These are phyloP conservation scores for Crotalaria pallida DNA, from an alignment of 306 rosid genomes.

Conservation along the genomic window DNA sequence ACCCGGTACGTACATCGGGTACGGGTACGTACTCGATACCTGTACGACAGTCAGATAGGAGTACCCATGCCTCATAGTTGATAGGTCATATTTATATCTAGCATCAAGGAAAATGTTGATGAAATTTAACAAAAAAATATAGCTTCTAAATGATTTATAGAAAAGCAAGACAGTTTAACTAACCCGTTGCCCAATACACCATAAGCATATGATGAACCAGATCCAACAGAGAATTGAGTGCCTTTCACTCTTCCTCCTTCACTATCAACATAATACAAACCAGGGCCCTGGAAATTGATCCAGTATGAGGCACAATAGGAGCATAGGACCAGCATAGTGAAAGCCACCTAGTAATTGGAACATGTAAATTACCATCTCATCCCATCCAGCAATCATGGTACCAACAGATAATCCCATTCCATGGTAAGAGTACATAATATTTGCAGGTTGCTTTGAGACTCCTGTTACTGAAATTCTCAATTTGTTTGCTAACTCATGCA, in stretches of 20 bases:
- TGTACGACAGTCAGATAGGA: too few species aligned
- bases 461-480: slow-evolving; percentile 92
- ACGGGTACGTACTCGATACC: too few species aligned
- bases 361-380: slow-evolving; percentile 64
- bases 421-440: slow-evolving; percentile 88
- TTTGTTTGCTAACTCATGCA: slow-evolving; percentile 91
- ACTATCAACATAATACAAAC: slow-evolving; percentile 88
- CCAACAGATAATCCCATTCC: slow-evolving; percentile 99
- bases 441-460: slow-evolving; percentile 89
- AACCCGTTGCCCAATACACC: slow-evolving; percentile 91
- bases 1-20: too few species aligned
- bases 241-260: slow-evolving; percentile 99
- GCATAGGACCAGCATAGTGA: not conserved
- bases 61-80: too few species aligned
- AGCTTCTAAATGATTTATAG: not conserved
- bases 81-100: slow-evolving; percentile 76
- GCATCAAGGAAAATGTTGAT: slow-evolving; percentile 10
- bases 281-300: slow-evolving; percentile 64
- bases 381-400: slow-evolving; percentile 99
- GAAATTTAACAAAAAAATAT: not conserved
- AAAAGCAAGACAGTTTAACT: slow-evolving; percentile 6
- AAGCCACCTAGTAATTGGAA: not conserved
- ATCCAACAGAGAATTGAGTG: slow-evolving; percentile 90
- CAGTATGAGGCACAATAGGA: not conserved
- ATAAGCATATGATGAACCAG: slow-evolving; percentile 96